Evolutionary conservation across 208 protist species (phyloP).

Genomic region (Eutreptiella sp.): DNA sequence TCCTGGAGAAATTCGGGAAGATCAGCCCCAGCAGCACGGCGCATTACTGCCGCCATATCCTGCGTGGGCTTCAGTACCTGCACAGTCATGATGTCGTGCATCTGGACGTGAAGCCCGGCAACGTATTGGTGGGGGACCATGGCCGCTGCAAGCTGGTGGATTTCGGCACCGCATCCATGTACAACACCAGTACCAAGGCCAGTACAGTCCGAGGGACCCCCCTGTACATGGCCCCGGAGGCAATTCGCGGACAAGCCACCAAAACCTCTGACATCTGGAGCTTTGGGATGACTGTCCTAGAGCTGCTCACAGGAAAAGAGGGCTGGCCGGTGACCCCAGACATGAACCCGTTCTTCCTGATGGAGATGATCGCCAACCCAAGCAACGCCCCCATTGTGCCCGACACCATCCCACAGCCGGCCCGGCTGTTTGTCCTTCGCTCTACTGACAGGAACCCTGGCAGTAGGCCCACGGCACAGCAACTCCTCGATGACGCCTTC

Average conservation of each 20-base stretch:
- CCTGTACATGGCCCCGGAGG: conserved; percentile 75
- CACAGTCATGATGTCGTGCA: conserved; percentile 61
- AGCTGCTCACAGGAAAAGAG: conserved; percentile 67
- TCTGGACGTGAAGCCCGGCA: conserved; percentile 74
- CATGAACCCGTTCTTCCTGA: too few relatives aligned
- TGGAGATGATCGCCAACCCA: too few relatives aligned
- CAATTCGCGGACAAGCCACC: conserved; percentile 54
- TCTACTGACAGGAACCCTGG: too few relatives aligned
- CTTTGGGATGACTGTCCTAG: conserved; percentile 71
- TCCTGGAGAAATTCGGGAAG: conserved; percentile 60
- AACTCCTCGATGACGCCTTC: too few relatives aligned
- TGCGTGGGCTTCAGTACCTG: conserved; percentile 62
- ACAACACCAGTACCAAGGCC: too few relatives aligned
- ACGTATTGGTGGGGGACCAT: conserved; percentile 65
- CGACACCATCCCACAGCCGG: too few relatives aligned
- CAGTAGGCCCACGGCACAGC: too few relatives aligned
- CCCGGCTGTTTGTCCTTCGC: too few relatives aligned
- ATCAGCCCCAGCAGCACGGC: conserved; percentile 48
- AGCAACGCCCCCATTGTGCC: too few relatives aligned
- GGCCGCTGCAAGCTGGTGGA: conserved; percentile 72
- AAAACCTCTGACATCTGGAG: conserved; percentile 73
- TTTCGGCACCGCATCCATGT: too few relatives aligned
- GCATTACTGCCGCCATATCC: conserved; percentile 61
- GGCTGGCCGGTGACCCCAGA: too few relatives aligned
- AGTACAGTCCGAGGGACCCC: too few relatives aligned